Conservation (phyloP, 164 flowering plant species). For the Saururus chinensis region DNA sequence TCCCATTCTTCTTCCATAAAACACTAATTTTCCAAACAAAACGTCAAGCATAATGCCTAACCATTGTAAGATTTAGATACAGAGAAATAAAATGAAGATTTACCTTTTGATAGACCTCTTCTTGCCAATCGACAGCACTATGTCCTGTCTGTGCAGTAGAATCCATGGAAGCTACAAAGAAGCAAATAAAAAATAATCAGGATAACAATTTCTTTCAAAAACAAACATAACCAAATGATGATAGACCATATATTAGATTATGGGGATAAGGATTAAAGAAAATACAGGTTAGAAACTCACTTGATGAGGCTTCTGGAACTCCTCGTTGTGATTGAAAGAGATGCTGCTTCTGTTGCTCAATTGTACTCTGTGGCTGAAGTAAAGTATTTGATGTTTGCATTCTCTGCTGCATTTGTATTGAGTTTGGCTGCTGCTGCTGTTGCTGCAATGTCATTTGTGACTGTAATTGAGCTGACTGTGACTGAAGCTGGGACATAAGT, state of each 20-base stretch:
- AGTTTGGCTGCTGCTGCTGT: constrained; percentile 62
- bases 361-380: constrained; percentile 48
- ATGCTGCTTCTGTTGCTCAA: constrained; percentile 55
- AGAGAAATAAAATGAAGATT: background rate
- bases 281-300: constrained; percentile 20
- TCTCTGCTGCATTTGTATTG: constrained; percentile 62
- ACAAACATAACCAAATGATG: background rate
- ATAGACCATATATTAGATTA: background rate
- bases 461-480: constrained; percentile 52
- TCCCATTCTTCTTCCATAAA: background rate
- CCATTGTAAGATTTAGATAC: background rate
- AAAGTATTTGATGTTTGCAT: constrained; percentile 45
- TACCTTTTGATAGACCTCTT: constrained; percentile 77
- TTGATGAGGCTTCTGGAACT: constrained; percentile 62
- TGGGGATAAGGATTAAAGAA: background rate
- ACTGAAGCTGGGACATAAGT: constrained; percentile 61
- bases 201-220: background rate
- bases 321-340: constrained; percentile 59
- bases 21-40: background rate
- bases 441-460: constrained; percentile 43
- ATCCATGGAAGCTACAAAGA: constrained; percentile 53
- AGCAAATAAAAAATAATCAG: background rate
- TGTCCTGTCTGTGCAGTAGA: constrained; percentile 55
- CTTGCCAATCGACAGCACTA: constrained; percentile 64
- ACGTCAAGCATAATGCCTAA: background rate